These are phyloP conservation scores for Boletellus sp. DNA, from an alignment of 768 basidiomycete species.

Conservation along the genomic window DNA sequence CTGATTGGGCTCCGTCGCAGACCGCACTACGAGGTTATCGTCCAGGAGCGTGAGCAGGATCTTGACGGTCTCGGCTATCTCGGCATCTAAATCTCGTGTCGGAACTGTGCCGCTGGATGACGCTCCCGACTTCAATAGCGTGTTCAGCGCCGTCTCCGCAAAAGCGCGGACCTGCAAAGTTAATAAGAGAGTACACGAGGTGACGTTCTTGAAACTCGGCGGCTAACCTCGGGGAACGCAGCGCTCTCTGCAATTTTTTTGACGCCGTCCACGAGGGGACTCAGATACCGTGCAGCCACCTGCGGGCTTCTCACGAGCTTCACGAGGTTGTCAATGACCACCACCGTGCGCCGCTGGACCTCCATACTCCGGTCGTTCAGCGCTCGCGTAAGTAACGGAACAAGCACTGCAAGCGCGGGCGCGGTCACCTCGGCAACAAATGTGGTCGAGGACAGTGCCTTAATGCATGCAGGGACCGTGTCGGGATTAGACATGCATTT, in stretches of 20 bases:
- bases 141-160: slow-evolving; percentile 75
- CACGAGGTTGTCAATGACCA: slow-evolving; percentile 94
- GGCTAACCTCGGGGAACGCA: slow-evolving; percentile 86
- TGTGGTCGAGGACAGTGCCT: slow-evolving; percentile 89
- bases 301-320: slow-evolving; percentile 92
- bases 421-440: slow-evolving; percentile 97
- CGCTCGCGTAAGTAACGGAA: slow-evolving; percentile 85
- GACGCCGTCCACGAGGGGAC: slow-evolving; percentile 84
- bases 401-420: slow-evolving; percentile 93
- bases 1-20: slow-evolving; percentile 45
- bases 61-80: slow-evolving; percentile 54
- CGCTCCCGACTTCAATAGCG: slow-evolving; percentile 80
- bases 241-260: slow-evolving; percentile 86
- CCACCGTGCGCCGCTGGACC: slow-evolving; percentile 89
- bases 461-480: slow-evolving; percentile 88
- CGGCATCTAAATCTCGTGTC: slow-evolving; percentile 65
- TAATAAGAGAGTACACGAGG: slow-evolving; percentile 11
- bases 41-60: slow-evolving; percentile 61
- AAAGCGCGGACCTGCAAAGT: slow-evolving; percentile 80
- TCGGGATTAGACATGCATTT: slow-evolving; percentile 93
- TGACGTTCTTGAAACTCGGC: slow-evolving; percentile 3
- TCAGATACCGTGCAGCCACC: slow-evolving; percentile 86
- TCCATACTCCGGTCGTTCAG: slow-evolving; percentile 96
- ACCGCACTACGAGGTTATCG: slow-evolving; percentile 38
- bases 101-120: slow-evolving; percentile 67